Conservation (phyloP, 2,329 filamentous ascomycete species). For the Triangularia verruculosa region DNA sequence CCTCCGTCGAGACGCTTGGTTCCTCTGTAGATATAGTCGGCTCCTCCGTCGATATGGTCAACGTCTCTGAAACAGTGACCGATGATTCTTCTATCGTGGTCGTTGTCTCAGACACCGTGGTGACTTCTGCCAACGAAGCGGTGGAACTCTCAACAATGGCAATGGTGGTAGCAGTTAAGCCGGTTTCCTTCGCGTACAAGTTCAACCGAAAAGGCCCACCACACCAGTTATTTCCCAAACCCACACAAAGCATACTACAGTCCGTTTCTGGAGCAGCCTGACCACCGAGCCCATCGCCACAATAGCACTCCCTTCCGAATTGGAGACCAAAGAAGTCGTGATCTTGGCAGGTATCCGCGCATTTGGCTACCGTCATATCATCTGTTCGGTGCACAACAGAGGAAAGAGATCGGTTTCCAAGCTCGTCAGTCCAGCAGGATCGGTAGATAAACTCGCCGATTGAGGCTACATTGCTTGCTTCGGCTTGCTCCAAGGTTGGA, state of each 20-base stretch:
- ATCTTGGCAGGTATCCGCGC: conserved; percentile 11
- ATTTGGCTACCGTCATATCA: conserved; percentile 34
- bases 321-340: conserved; percentile 17
- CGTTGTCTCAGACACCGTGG: not conserved
- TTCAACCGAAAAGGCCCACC: conserved; percentile 12
- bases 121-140: not conserved
- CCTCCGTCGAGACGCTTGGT: not conserved
- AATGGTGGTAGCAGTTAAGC: not conserved
- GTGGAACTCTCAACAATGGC: not conserved
- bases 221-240: conserved; percentile 11
- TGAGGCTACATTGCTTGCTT: not conserved
- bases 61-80: not conserved
- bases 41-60: not conserved
- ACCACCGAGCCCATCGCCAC: conserved; percentile 17
- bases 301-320: conserved; percentile 19
- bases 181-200: conserved; percentile 1
- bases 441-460: conserved; percentile 8
- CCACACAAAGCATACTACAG: conserved; percentile 14
- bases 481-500: not conserved
- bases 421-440: conserved; percentile 13
- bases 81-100: too few species aligned
- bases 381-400: conserved; percentile 35
- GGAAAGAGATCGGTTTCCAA: conserved; percentile 4
- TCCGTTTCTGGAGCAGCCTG: conserved; percentile 5
- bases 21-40: not conserved